Evolutionary conservation across 1,139 yeast species (phyloP), one percentile per base, ranked within the genome.

Genomic region (Yamadazyma diddensiae): DNA sequence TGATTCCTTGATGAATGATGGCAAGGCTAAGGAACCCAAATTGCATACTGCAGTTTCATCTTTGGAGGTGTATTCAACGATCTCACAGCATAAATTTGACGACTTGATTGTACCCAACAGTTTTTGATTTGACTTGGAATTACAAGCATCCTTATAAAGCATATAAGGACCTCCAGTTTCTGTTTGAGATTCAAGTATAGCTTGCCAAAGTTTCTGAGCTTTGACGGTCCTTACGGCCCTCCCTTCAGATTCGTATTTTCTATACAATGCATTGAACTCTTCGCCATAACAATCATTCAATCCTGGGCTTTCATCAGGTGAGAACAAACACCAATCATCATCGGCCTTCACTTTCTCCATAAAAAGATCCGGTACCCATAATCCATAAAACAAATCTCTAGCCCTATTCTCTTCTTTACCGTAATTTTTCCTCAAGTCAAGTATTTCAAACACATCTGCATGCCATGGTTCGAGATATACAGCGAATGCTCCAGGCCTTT

Each of bases 401-500:
- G 81, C 77, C 41, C 80, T 57, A 41, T 61, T 52, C 46, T 74
- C 81, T 50, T 74, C 80, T 43, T 71, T 73, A 15, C 79, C 80
- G 47, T 74, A 78, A 46, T 74, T 74, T 53, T 73, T 73, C 38
- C 74, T 59, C 43, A 75, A 53, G 31, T 73, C 75, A 24, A 76
- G 49, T 39, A 75, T 65, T 24, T 71, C 76, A 48, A 73, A 70
- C 24, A 76, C 57, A 47, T 76, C 81, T 3, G 70, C 61, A 53
- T 76, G 82, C 82, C 82, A 76, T 29, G 82, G 81, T 45, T 76
- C 82, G 32, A 75, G 42, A 55, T 75, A 76, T 19, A 74, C 58
- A n/a, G 80, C 78, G 51, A 76, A 73, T 6, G 82, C 82, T 26
- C 82, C 81, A 0, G 82, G 82, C 43, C 82, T 53, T 52, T 75